Percentiles rank a stretch among this genome's conserved stretches.
phyloP scores from a whole-genome alignment of 805 yeast species.

The Wickerhamiella hasegawae region DNA sequence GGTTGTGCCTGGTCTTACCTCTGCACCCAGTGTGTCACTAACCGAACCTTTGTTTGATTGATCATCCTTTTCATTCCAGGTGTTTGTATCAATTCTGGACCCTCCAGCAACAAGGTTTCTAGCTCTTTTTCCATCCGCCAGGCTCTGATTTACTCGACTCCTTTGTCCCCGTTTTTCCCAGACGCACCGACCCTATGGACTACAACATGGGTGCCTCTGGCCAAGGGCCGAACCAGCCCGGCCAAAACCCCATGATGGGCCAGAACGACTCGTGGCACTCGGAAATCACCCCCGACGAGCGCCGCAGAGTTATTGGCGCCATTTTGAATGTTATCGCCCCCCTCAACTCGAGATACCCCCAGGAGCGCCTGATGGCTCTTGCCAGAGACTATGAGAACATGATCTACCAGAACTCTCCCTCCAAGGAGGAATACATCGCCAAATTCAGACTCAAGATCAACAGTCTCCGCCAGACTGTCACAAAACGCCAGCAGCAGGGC shows the following conservation, averaged over 20 bases:
- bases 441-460: conserved; percentile 8
- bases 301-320: conserved; percentile 9
- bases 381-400: conserved; percentile 21
- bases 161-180: no score
- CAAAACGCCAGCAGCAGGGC: conserved; percentile 9
- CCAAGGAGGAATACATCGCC: conserved; percentile 16
- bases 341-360: conserved; percentile 16
- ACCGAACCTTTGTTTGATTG: no score
- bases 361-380: conserved; percentile 17
- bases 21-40: no score
- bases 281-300: conserved; percentile 10
- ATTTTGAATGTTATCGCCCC: conserved; percentile 12
- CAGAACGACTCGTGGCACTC: conserved; percentile 9
- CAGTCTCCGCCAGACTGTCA: conserved; percentile 5
- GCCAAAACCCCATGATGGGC: neutral
- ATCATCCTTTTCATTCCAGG: no score
- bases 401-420: conserved; percentile 16
- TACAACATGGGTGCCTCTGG: no score
- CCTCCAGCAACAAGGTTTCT: no score
- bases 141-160: no score
- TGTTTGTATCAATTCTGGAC: no score
- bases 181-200: no score
- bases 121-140: no score
- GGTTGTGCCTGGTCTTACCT: no score
- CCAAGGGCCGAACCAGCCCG: no score